phyloP scores from a whole-genome alignment of 345 rosid genomes.

The Boechera divaricarpa region DNA sequence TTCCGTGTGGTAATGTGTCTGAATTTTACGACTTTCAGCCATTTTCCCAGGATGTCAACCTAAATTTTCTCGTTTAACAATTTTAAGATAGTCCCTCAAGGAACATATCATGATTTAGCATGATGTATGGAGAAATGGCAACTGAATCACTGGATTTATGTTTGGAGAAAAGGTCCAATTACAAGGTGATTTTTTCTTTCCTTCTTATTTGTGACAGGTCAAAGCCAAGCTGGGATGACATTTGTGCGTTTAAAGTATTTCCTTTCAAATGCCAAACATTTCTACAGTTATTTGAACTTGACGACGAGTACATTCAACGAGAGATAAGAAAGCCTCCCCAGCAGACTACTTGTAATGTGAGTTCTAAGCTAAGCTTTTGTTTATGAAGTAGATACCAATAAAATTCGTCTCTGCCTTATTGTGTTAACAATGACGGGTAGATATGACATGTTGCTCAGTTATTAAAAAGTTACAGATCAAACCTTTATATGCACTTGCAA shows the following conservation, averaged over 20 bases:
- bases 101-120: background rate
- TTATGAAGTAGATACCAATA: background rate
- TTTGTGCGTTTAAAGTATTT: conserved; percentile 75
- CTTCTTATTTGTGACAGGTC: conserved; percentile 47
- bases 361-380: conserved; percentile 36
- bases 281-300: conserved; percentile 78
- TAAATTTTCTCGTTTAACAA: background rate
- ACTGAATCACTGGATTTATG: background rate
- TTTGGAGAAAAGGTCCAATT: background rate
- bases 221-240: conserved; percentile 70
- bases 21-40: background rate
- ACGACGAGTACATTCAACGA: conserved; percentile 78
- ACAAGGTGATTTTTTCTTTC: background rate
- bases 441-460: conserved; percentile 16
- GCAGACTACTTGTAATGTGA: conserved; percentile 68
- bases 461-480: conserved; percentile 6
- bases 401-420: background rate
- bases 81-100: background rate
- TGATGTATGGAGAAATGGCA: background rate
- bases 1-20: background rate
- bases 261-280: conserved; percentile 75
- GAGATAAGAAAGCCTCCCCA: conserved; percentile 83
- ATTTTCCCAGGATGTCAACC: conserved; percentile 1
- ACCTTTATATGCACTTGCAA: conserved; percentile 16
- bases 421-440: background rate